Percentiles rank a stretch among this genome's conserved stretches.
These are phyloP conservation scores for Favolaschia claudopus DNA, from an alignment of 768 basidiomycete genomes.

Conservation along the genomic window DNA sequence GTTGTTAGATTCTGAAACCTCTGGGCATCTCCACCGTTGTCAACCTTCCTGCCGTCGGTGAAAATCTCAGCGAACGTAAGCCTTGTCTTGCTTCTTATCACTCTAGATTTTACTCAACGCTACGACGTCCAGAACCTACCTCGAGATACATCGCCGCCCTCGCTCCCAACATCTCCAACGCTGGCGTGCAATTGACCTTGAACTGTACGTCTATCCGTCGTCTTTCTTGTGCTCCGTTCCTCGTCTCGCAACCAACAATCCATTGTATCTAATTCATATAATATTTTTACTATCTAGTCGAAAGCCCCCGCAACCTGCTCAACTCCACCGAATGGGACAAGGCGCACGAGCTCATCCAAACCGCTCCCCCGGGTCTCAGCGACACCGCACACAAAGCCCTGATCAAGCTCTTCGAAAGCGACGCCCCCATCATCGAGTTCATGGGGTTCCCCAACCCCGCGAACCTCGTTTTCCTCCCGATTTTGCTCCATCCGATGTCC, in stretches of 20 bases:
- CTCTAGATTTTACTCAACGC: not conserved
- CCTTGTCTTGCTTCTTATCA: not conserved
- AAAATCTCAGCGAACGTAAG: slow-evolving; percentile 9
- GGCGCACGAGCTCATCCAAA: slow-evolving; percentile 1
- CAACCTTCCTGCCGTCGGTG: slow-evolving; percentile 10
- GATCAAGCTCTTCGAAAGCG: not conserved
- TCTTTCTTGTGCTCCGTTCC: no score
- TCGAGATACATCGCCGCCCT: slow-evolving; percentile 3
- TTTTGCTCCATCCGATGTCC: slow-evolving; percentile 7
- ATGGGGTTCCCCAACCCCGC: slow-evolving; percentile 8
- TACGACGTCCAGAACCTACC: slow-evolving; percentile 2
- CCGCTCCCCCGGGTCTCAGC: slow-evolving; percentile 1
- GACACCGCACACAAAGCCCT: not conserved
- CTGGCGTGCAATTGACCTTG: no score
- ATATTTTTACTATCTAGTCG: no score
- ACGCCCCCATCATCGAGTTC: slow-evolving; percentile 1
- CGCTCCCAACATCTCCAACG: not conserved
- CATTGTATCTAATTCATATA: not conserved
- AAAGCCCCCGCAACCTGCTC: slow-evolving; percentile 1
- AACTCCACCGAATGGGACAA: not conserved
- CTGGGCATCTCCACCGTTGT: slow-evolving; percentile 12
- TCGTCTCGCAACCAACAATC: no score
- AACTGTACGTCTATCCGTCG: no score
- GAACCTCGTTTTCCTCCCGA: slow-evolving; percentile 7
- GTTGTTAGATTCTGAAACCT: slow-evolving; percentile 4